Base-by-base conservation (phyloP, 768 basidiomycete species). In the Pleurotus tuoliensis region DNA sequence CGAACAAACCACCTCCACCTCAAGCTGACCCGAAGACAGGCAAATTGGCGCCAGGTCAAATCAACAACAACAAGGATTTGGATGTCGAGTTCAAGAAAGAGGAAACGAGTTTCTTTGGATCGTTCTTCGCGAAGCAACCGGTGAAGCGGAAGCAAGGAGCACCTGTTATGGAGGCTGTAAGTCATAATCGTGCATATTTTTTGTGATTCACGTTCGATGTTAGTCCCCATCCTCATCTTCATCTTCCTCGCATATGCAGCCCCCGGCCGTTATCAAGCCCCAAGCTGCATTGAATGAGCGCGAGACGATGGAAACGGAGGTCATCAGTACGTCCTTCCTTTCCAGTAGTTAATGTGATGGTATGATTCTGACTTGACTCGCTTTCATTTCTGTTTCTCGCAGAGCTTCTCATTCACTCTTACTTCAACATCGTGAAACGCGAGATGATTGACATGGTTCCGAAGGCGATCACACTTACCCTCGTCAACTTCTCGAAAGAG, bases 391-490 rank as follows among this genome's bases (percentile, higher is more conserved):
- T 34, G 30, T 34, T 34, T 34, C 30, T 9, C 30, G 27, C 66
- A 95, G 94, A 99, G 73, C 81, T 98, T 47, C 85, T 99, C 66
- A 98, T 98, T 64, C 82, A 90, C 69, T 97, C 94, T 3, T 98
- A 98, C 73, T 98, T 90, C 81, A 94, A 97, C 75, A 94, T 98
- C 62, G 93, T 98, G 55, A 98, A 99, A 76, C 88, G 95, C 57
- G 96, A 98, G 73, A 94, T 98, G 91, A 98, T 98, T 65, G 96
- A 98, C 73, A 97, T 97, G 94, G 92, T 98, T 22, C 96, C 96
- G 6, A 99, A 99, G 72, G 92, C 92, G 15, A 93, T 97, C 68
- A 85, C 90, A 8, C 75, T 91, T 61, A 98, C 92, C 13, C 84
- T 98, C 37, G 96, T 99, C 49, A 89, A 86, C 67, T 86, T 87